phyloP scores from a whole-genome alignment of 768 basidiomycete species.

The Lentinula sp. region DNA sequence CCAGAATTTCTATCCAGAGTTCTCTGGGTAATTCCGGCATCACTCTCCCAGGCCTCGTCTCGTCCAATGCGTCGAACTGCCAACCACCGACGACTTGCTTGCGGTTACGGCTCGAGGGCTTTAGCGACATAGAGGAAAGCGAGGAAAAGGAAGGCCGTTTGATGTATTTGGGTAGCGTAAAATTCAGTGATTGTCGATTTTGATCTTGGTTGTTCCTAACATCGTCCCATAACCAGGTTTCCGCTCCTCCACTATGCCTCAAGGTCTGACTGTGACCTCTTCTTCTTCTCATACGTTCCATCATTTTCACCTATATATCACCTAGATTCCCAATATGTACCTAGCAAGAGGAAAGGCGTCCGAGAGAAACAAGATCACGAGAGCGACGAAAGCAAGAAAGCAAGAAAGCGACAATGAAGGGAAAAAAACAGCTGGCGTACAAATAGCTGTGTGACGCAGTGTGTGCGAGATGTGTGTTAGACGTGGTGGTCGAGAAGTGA shows the following conservation, averaged over 20 bases:
- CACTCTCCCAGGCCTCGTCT: slow-evolving; percentile 1
- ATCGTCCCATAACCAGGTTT: background rate
- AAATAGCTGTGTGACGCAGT: background rate
- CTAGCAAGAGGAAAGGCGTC: background rate
- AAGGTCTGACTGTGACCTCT: background rate
- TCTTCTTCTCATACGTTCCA: background rate
- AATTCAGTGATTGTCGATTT: background rate
- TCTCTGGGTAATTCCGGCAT: slow-evolving; percentile 1
- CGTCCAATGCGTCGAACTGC: slow-evolving; percentile 4
- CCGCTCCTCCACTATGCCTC: background rate
- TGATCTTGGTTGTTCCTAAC: background rate
- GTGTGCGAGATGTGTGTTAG: background rate
- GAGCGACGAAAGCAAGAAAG: background rate
- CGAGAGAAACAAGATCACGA: background rate
- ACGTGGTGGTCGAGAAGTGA: background rate
- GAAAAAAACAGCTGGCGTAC: background rate
- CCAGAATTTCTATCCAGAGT: slow-evolving; percentile 3
- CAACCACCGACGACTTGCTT: background rate
- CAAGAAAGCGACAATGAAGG: background rate
- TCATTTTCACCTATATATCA: background rate
- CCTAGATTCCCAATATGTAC: background rate
- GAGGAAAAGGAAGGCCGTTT: background rate
- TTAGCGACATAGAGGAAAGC: background rate
- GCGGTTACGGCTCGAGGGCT: background rate
- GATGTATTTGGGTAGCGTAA: background rate